Evolutionary conservation across 2,329 filamentous ascomycete genomes (phyloP).

Genomic region (Trichoderma koningii): DNA sequence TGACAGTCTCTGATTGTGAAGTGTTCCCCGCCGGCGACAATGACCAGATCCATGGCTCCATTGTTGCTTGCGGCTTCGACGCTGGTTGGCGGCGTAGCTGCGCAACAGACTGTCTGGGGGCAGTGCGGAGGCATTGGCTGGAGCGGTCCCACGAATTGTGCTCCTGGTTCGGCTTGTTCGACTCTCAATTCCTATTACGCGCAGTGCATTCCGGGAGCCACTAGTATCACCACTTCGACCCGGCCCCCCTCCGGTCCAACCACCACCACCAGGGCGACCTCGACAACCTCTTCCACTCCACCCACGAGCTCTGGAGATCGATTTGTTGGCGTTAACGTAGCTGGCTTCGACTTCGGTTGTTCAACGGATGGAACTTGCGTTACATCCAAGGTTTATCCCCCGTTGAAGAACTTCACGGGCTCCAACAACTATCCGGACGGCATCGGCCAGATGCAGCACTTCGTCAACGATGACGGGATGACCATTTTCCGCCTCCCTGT

Average conservation of each 20-base stretch:
- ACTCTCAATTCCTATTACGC: constrained; percentile 17
- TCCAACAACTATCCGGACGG: constrained; percentile 37
- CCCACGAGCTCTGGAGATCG: neutral
- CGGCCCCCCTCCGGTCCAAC: neutral
- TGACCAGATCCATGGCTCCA: neutral
- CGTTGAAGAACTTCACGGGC: constrained; percentile 33
- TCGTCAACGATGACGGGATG: constrained; percentile 49
- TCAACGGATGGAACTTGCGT: constrained; percentile 42
- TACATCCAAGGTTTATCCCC: constrained; percentile 35
- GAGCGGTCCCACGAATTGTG: constrained; percentile 7
- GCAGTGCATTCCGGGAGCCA: constrained; percentile 14
- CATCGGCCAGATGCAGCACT: constrained; percentile 56
- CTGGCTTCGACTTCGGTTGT: constrained; percentile 45
- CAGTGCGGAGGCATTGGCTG: constrained; percentile 16
- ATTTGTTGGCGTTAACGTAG: constrained; percentile 15
- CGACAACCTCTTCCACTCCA: neutral
- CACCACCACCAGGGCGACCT: neutral
- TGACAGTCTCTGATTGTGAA: neutral
- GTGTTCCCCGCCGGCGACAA: neutral
- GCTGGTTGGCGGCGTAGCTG: neutral
- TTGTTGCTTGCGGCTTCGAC: constrained; percentile 1
- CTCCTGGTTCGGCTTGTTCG: neutral
- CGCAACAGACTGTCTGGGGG: constrained; percentile 17
- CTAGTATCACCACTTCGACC: constrained; percentile 5
- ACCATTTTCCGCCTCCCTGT: constrained; percentile 55